A percentile compares a stretch with the other conserved stretches of the same genome.
phyloP scores from a whole-genome alignment of 2,329 filamentous ascomycete genomes.

The Cladophialophora psammophila region DNA sequence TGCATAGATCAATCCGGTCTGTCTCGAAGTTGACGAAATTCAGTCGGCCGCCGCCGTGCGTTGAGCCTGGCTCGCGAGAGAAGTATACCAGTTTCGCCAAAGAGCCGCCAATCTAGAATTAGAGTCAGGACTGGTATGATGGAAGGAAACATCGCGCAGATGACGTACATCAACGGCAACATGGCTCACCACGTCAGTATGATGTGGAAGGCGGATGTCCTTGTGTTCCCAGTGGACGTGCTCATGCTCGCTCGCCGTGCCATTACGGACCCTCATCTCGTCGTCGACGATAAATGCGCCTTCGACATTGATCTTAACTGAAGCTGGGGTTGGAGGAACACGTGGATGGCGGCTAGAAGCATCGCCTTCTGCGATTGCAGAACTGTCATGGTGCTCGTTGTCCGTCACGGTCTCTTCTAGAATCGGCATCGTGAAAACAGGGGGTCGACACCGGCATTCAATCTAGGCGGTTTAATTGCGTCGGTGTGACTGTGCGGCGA shows the following conservation, averaged over 20 bases:
- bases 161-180: conserved; percentile 88
- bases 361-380: conserved; percentile 31
- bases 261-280: conserved; percentile 62
- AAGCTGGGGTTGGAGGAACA: conserved; percentile 66
- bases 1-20: conserved; percentile 88
- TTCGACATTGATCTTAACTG: conserved; percentile 93
- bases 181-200: conserved; percentile 93
- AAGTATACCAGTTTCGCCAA: conserved; percentile 98
- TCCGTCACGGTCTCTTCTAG: conserved; percentile 13
- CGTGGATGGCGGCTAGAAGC: conserved; percentile 40
- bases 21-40: conserved; percentile 98
- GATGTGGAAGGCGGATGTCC: conserved; percentile 95
- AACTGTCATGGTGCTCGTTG: conserved; percentile 27
- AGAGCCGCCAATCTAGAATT: conserved; percentile 83
- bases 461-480: conserved; percentile 3
- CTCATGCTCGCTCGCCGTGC: conserved; percentile 43
- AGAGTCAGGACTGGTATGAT: conserved; percentile 12
- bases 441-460: conserved; percentile 5
- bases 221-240: conserved; percentile 77
- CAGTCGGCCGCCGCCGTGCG: conserved; percentile 82
- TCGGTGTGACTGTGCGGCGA: conserved; percentile 19
- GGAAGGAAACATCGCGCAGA: conserved; percentile 13
- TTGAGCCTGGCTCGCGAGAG: conserved; percentile 81
- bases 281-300: conserved; percentile 96
- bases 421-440: conserved; percentile 21